These are phyloP conservation scores for Globisporangium middletonii DNA, from an alignment of 352 stramenopile genomes.

Conservation along the genomic window DNA sequence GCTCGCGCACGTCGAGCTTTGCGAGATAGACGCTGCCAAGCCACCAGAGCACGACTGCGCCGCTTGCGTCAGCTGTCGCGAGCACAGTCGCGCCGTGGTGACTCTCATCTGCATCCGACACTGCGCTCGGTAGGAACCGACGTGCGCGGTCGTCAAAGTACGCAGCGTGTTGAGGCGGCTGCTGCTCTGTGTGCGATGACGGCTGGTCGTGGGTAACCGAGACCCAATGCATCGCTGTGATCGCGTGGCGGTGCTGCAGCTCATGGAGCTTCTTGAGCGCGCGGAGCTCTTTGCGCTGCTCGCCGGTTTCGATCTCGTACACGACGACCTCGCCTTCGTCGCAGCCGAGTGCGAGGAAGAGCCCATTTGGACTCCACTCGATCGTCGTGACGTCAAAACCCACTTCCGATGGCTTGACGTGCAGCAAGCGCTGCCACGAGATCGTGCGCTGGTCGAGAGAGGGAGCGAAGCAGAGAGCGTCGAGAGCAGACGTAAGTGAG, in stretches of 20 bases:
- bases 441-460: constrained; percentile 42
- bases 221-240: constrained; percentile 61
- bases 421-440: constrained; percentile 70
- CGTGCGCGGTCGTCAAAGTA: constrained; percentile 26
- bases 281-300: constrained; percentile 22
- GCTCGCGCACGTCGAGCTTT: constrained; percentile 27
- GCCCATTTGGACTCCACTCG: constrained; percentile 60
- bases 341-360: constrained; percentile 57
- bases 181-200: neutral
- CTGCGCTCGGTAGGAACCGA: constrained; percentile 21
- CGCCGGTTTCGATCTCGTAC: constrained; percentile 56
- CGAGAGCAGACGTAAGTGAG: neutral
- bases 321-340: constrained; percentile 64
- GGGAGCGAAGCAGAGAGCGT: neutral
- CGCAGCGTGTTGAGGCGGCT: constrained; percentile 12
- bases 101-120: neutral
- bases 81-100: constrained; percentile 18
- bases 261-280: constrained; percentile 18
- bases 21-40: constrained; percentile 42
- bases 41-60: constrained; percentile 56
- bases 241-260: constrained; percentile 28
- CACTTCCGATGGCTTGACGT: constrained; percentile 59
- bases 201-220: too few species aligned
- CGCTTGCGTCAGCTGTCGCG: constrained; percentile 34
- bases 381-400: constrained; percentile 45